Percentiles rank a stretch among this genome's conserved stretches.
Conservation (phyloP, 2,329 filamentous ascomycete species). For the Bertia moriformis region DNA sequence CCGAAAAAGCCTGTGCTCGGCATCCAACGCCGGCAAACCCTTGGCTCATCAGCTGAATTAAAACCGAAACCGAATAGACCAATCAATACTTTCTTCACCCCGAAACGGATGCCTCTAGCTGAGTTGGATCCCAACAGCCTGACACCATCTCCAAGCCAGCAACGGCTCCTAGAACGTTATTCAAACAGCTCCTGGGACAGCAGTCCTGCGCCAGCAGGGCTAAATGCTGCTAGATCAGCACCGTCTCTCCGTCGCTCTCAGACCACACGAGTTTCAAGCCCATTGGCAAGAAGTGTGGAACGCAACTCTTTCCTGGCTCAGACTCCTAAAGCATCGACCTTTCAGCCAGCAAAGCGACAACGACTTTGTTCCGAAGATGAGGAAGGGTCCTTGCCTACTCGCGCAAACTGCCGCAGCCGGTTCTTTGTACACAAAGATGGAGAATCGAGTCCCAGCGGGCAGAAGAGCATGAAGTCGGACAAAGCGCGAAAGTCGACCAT, state of each 20-base stretch:
- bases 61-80: slow-evolving; percentile 50
- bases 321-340: background rate
- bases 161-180: slow-evolving; percentile 32
- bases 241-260: background rate
- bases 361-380: background rate
- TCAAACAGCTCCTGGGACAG: background rate
- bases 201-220: background rate
- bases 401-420: background rate
- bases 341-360: background rate
- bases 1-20: background rate
- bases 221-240: background rate
- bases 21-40: slow-evolving; percentile 3
- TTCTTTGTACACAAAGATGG: background rate
- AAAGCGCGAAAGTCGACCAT: background rate
- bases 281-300: background rate
- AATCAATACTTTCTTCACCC: slow-evolving; percentile 52
- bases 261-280: background rate
- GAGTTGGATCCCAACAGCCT: slow-evolving; percentile 56
- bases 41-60: slow-evolving; percentile 24
- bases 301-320: background rate
- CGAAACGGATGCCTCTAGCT: slow-evolving; percentile 45
- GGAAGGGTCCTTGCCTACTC: background rate
- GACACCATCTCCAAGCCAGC: slow-evolving; percentile 51
- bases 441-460: background rate
- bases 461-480: background rate